Evolutionary conservation across 106 monocot genomes (phyloP).

Genomic region (Platanthera guangdongensis): DNA sequence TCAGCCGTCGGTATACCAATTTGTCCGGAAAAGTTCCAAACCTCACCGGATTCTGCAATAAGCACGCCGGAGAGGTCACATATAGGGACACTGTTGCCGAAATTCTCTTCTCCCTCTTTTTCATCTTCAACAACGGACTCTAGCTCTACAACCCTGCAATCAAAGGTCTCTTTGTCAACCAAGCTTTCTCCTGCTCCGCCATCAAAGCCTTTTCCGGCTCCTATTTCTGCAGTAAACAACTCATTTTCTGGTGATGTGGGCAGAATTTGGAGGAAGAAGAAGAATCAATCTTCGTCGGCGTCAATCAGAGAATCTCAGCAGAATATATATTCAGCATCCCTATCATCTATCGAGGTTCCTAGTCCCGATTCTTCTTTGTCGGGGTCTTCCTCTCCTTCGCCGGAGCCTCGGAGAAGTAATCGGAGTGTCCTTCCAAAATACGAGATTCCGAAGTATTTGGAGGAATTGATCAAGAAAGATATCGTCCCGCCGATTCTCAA

Average conservation of each 20-base stretch:
- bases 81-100: background rate
- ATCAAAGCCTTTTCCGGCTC: background rate
- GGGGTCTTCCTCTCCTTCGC: background rate
- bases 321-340: no score
- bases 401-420: background rate
- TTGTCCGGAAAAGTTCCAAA: background rate
- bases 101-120: background rate
- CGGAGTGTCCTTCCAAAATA: slow-evolving; percentile 7
- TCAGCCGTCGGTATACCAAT: background rate
- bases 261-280: background rate
- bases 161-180: background rate
- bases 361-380: background rate
- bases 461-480: slow-evolving; percentile 15
- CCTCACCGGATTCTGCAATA: no score
- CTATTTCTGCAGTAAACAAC: background rate
- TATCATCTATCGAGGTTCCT: background rate
- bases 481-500: slow-evolving; percentile 17
- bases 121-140: background rate
- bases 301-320: no score
- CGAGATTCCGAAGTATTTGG: slow-evolving; percentile 21
- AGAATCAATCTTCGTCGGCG: background rate
- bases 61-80: background rate
- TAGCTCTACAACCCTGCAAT: background rate
- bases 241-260: background rate
- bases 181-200: background rate